Conservation (phyloP, 2,329 filamentous ascomycete species). For the Aureobasidium sp. region DNA sequence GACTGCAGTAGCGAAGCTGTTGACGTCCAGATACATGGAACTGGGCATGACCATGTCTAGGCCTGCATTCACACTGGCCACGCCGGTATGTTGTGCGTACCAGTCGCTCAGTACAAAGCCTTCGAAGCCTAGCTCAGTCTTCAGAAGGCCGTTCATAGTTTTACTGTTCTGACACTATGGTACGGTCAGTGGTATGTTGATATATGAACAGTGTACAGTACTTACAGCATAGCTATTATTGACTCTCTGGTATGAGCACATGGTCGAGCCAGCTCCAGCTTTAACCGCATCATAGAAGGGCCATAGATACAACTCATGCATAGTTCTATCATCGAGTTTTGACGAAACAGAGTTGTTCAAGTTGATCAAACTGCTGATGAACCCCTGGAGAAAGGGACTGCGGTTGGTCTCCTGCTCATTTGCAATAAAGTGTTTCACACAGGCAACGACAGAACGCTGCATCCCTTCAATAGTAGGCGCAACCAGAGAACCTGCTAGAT, state of each 20-base stretch:
- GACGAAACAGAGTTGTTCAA: conserved; percentile 52
- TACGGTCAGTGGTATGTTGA: conserved; percentile 35
- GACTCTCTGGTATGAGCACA: no score
- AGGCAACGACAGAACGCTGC: conserved; percentile 43
- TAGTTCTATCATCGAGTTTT: conserved; percentile 29
- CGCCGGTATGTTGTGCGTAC: conserved; percentile 44
- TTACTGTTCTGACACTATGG: conserved; percentile 68
- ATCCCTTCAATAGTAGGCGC: conserved; percentile 33
- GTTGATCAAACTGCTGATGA: conserved; percentile 18
- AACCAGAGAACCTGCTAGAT: conserved; percentile 33
- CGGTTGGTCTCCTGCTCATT: conserved; percentile 36
- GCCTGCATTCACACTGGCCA: conserved; percentile 31
- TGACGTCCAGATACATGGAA: conserved; percentile 28
- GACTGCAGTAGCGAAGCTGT: conserved; percentile 33
- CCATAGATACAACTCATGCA: conserved; percentile 36
- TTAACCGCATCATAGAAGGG: conserved; percentile 75
- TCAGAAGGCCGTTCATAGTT: conserved; percentile 68
- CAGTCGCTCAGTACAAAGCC: conserved; percentile 31
- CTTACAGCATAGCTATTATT: no score
- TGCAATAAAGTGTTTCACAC: conserved; percentile 37
- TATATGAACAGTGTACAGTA: no score
- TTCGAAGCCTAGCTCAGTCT: conserved; percentile 59
- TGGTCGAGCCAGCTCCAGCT: conserved; percentile 56
- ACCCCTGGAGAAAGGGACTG: conserved; percentile 12
- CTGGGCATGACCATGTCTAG: conserved; percentile 35